Base-by-base conservation (phyloP, 345 rosid genomes). In the Rhodamnia argentea region DNA sequence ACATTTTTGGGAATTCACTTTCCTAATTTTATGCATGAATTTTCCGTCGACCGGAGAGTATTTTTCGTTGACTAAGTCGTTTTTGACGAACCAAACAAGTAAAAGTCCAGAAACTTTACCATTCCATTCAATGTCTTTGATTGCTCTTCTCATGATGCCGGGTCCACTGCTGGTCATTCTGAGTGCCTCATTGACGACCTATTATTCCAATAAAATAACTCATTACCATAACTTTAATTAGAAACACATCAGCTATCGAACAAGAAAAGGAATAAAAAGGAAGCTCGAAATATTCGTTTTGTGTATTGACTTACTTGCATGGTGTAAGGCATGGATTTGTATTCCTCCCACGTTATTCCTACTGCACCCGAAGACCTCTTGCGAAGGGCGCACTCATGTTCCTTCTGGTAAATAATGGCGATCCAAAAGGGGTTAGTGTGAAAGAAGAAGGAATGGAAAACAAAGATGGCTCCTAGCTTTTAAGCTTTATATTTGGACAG, bases 111-210 rank as follows among this genome's bases (percentile, higher is more conserved):
- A 47, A 54, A 54, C 57, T 54, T 14, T 47, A 76, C 86, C 82
- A 11, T 64, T 62, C 27, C 50, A 24, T 11, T 54, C 53, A 29
- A 90, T 86, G 56, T 93, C 91, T 86, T 83, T 87, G 53, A 82
- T 52, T 6, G 87, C 91, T 88, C 89, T 91, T 13, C 93, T 87
- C 54, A 88, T 87, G 84, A 91, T 87, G 74, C 75, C 88, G 7
- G 92, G 92, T 32, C 88, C 83, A 85, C 51, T 52, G 26, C 89
- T 90, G 88, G 90, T 89, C 22, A 93, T 86, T 78, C 95, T 89
- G 44, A 90, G 76, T 37, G 89, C 87, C 85, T 92, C 95, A 64
- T 92, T 90, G 14, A 92, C 89, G 44, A 92, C 91, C 94, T 91
- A 89, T 29, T 23, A 47, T 42, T 47, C 26, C 15, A 84, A 50